These are phyloP conservation scores for Blastobotrys ciferrii DNA, from an alignment of 1,139 yeast species.

Conservation along the genomic window DNA sequence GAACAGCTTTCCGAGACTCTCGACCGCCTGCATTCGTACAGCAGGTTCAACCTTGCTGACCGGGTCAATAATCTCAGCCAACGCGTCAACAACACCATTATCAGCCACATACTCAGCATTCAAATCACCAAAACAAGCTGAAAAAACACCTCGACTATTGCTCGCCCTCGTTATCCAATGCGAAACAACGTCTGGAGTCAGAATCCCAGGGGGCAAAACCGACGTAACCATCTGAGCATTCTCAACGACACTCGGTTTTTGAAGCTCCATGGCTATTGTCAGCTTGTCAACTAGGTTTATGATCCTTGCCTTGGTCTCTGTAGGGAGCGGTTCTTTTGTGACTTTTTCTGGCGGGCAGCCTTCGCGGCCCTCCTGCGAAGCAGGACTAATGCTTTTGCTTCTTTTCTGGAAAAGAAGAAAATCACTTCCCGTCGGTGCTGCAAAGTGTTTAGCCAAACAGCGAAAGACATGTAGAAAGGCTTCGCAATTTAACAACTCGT, in stretches of 20 bases:
- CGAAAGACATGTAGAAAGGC: constrained; percentile 22
- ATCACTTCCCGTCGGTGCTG: background rate
- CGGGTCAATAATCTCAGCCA: background rate
- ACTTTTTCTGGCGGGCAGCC: no score
- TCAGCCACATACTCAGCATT: background rate
- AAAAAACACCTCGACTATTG: constrained; percentile 17
- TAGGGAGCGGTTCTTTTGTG: no score
- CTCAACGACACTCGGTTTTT: background rate
- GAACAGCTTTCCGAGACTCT: constrained; percentile 15
- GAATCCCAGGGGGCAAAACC: background rate
- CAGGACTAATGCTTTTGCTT: no score
- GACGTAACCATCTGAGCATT: background rate
- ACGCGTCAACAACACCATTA: constrained; percentile 9
- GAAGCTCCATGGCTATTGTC: constrained; percentile 1
- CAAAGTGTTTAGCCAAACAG: background rate
- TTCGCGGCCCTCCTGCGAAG: no score
- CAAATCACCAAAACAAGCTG: constrained; percentile 18
- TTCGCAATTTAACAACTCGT: constrained; percentile 24
- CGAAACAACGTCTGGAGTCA: background rate
- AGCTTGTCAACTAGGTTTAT: constrained; percentile 1
- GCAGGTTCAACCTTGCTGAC: background rate
- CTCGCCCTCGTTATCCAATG: background rate
- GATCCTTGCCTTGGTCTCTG: no score
- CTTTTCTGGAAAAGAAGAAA: background rate
- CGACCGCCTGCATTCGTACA: constrained; percentile 19